A percentile compares a stretch with the other conserved stretches of the same genome.
Conservation (phyloP, 306 rosid species). For the Parietaria judaica region DNA sequence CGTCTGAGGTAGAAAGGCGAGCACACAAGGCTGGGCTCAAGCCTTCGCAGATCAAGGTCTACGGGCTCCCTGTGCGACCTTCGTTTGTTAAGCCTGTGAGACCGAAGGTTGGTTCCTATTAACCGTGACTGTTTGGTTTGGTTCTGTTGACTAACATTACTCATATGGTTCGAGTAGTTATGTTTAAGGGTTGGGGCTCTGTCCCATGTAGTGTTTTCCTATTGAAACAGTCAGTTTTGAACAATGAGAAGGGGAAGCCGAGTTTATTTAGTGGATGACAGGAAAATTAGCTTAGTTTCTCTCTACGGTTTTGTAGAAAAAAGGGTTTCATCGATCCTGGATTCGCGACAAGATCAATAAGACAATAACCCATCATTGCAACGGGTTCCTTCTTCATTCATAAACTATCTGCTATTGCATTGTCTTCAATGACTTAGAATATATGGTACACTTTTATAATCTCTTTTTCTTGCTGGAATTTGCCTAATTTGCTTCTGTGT, state of each 20-base stretch:
- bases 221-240: too few relatives aligned
- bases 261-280: too few relatives aligned
- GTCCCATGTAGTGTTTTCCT: too few relatives aligned
- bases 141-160: background rate
- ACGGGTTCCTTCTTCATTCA: background rate
- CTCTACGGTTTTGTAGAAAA: too few relatives aligned
- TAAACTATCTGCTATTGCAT: background rate
- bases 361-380: too few relatives aligned
- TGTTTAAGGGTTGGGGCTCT: too few relatives aligned
- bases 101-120: slow-evolving; percentile 54
- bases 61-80: slow-evolving; percentile 86
- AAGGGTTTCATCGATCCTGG: too few relatives aligned
- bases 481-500: slow-evolving; percentile 10
- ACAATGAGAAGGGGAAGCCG: too few relatives aligned
- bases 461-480: background rate
- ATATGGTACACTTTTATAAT: background rate
- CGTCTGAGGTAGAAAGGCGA: slow-evolving; percentile 73
- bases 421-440: background rate
- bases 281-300: too few relatives aligned
- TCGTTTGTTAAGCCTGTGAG: slow-evolving; percentile 78
- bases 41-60: slow-evolving; percentile 75
- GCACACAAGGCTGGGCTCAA: slow-evolving; percentile 88
- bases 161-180: too few relatives aligned
- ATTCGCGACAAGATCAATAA: too few relatives aligned
- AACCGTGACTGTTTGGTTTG: background rate